A percentile compares a stretch with the other conserved stretches of the same genome.
Evolutionary conservation across 2,329 filamentous ascomycete genomes (phyloP).

Genomic region (Alternaria ventricosa): DNA sequence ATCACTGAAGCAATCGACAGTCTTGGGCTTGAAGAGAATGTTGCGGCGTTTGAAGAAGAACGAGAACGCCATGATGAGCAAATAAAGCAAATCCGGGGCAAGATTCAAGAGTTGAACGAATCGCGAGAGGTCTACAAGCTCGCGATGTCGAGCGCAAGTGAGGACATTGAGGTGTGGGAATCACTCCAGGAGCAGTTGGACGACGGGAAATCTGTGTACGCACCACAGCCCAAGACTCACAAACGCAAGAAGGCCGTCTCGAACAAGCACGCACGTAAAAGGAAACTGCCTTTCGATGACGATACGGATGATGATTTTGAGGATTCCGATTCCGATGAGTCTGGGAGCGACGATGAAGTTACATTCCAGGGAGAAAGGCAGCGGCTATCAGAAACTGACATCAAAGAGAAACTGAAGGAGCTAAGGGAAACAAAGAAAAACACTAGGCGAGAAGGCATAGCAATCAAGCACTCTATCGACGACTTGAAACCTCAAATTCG

Average conservation of each 20-base stretch:
- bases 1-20: constrained; percentile 53
- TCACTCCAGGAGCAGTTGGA: constrained; percentile 46
- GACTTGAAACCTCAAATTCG: constrained; percentile 37
- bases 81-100: constrained; percentile 21
- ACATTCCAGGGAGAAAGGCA: constrained; percentile 26
- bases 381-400: constrained; percentile 51
- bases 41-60: constrained; percentile 37
- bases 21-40: constrained; percentile 45
- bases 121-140: constrained; percentile 44
- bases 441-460: constrained; percentile 39
- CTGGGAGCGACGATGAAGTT: constrained; percentile 30
- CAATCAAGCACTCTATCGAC: constrained; percentile 40
- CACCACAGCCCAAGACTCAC: constrained; percentile 32
- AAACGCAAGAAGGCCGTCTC: constrained; percentile 52
- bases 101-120: constrained; percentile 41
- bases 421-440: constrained; percentile 53
- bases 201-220: constrained; percentile 53
- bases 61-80: constrained; percentile 19
- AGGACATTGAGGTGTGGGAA: constrained; percentile 57
- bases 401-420: constrained; percentile 54
- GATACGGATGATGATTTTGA: not conserved
- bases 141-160: constrained; percentile 46
- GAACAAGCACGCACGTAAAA: not conserved
- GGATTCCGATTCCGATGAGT: constrained; percentile 29
- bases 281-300: not conserved